Percentiles rank a stretch among this genome's conserved stretches.
These are phyloP conservation scores for Saraca asoca DNA, from an alignment of 331 rosid genomes.

Conservation along the genomic window DNA sequence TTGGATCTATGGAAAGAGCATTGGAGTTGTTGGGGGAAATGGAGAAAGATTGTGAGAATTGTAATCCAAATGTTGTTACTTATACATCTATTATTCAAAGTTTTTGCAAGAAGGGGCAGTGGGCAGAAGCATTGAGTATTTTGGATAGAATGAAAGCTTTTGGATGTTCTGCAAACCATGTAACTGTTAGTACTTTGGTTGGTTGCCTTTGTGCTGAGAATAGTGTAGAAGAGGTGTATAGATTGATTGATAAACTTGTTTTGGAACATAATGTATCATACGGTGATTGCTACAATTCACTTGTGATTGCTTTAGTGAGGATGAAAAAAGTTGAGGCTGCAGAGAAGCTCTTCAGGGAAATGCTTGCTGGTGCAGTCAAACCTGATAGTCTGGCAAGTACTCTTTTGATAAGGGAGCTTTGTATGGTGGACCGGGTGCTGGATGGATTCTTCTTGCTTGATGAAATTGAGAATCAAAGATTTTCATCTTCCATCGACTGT, in stretches of 20 bases:
- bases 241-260: conserved; percentile 55
- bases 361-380: conserved; percentile 55
- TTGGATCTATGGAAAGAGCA: conserved; percentile 53
- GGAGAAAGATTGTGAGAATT: conserved; percentile 62
- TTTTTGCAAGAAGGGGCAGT: conserved; percentile 59
- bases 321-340: conserved; percentile 57
- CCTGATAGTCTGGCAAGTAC: conserved; percentile 61
- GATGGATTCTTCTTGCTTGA: conserved; percentile 64
- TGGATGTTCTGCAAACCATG: conserved; percentile 61
- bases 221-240: conserved; percentile 54
- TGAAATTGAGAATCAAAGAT: conserved; percentile 58
- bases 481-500: conserved; percentile 52
- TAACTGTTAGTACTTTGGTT: conserved; percentile 56
- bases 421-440: conserved; percentile 48
- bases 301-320: conserved; percentile 59
- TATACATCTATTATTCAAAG: conserved; percentile 70
- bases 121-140: conserved; percentile 55
- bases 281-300: conserved; percentile 63
- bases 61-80: conserved; percentile 67
- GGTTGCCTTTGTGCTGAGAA: conserved; percentile 54
- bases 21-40: conserved; percentile 66
- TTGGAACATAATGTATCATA: conserved; percentile 48
- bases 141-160: conserved; percentile 68
- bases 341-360: conserved; percentile 59
- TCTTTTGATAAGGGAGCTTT: conserved; percentile 61